Percentiles rank a stretch among this genome's conserved stretches.
Evolutionary conservation across 108 stramenopile species (phyloP).

Genomic region (Stephanodiscus triporus): DNA sequence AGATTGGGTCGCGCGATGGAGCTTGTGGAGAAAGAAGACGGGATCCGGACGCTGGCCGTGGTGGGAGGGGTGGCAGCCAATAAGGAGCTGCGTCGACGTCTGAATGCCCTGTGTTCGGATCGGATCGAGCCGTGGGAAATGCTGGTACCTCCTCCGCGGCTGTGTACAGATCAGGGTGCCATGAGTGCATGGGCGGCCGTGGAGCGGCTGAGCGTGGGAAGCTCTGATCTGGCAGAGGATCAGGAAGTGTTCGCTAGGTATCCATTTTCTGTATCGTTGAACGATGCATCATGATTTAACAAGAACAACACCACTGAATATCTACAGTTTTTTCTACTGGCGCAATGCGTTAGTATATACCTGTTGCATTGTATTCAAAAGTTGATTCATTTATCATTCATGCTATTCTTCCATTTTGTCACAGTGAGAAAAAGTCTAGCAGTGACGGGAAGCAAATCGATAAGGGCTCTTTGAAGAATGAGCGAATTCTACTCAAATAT

Average conservation of each 20-base stretch:
- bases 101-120: conserved; percentile 64
- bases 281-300: not conserved
- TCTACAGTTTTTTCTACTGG: not conserved
- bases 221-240: conserved; percentile 76
- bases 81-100: conserved; percentile 77
- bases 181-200: conserved; percentile 96
- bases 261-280: conserved; percentile 63
- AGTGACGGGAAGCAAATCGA: conserved; percentile 56
- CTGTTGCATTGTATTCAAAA: too few relatives aligned
- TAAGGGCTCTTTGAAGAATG: conserved; percentile 70
- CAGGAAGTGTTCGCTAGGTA: conserved; percentile 88
- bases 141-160: conserved; percentile 88
- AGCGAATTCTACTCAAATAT: conserved; percentile 40
- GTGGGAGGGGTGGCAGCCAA: conserved; percentile 99
- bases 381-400: not conserved
- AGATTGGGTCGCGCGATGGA: conserved; percentile 83
- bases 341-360: too few relatives aligned
- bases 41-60: conserved; percentile 86
- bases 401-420: not conserved
- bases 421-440: conserved; percentile 58
- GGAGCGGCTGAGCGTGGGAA: conserved; percentile 81
- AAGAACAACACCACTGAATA: too few relatives aligned
- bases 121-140: conserved; percentile 70
- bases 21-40: conserved; percentile 49
- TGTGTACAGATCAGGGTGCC: conserved; percentile 98